Evolutionary conservation across 352 stramenopile genomes (phyloP).

Genomic region (Globisporangium yorkense): DNA sequence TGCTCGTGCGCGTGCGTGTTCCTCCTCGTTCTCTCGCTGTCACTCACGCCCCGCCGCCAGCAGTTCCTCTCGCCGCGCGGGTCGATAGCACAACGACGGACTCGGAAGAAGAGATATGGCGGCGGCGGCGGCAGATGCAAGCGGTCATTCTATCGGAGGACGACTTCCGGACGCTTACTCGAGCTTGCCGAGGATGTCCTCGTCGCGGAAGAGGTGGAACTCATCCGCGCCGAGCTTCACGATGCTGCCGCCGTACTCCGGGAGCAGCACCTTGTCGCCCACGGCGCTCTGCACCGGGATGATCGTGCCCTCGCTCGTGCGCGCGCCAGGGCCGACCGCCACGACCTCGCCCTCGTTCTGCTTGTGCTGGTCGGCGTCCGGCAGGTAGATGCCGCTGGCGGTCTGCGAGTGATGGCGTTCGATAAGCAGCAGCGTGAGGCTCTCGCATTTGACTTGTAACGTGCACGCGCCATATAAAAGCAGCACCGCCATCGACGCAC

Average conservation of each 20-base stretch:
- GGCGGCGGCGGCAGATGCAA: neutral
- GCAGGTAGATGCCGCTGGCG: slow-evolving; percentile 92
- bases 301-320: slow-evolving; percentile 85
- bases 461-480: neutral
- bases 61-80: too few species aligned
- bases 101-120: neutral
- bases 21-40: neutral
- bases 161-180: slow-evolving; percentile 34
- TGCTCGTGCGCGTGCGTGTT: neutral
- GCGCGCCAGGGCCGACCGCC: slow-evolving; percentile 89
- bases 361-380: slow-evolving; percentile 90
- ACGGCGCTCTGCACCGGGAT: slow-evolving; percentile 84
- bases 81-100: too few species aligned
- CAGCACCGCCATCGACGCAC: slow-evolving; percentile 12
- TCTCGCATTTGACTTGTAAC: neutral
- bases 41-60: neutral
- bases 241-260: slow-evolving; percentile 93
- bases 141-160: slow-evolving; percentile 6
- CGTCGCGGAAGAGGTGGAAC: slow-evolving; percentile 93
- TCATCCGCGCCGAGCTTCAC: slow-evolving; percentile 92
- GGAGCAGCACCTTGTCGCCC: slow-evolving; percentile 94
- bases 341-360: slow-evolving; percentile 93
- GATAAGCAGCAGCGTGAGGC: neutral
- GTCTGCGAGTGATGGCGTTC: slow-evolving; percentile 36
- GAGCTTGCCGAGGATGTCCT: slow-evolving; percentile 97